Base-by-base conservation (phyloP, 2,329 filamentous ascomycete species). In the Colletotrichum abscissum region DNA sequence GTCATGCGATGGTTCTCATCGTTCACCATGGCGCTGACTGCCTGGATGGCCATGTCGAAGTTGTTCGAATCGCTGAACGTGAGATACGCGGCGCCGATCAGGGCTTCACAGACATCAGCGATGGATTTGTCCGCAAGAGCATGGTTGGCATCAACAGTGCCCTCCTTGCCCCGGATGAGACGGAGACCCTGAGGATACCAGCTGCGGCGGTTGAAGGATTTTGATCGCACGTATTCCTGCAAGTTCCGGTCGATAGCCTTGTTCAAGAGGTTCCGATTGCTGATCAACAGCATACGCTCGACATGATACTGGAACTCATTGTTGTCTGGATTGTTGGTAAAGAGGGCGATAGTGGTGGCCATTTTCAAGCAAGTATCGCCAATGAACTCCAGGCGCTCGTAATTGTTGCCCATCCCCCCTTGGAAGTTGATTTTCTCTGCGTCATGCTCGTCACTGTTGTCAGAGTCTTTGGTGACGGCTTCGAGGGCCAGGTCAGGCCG, bases 291-390 rank as follows among this genome's bases (percentile, higher is more conserved):
- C 96, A 98, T 98, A 19, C 97, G 92, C 77, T 95, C 92, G 8
- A 97, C 94, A 78, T 99, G 97, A 77, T 94, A 97, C 69, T 94
- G 91, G 62, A 92, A 97, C 79, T 99, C 97, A 76, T 95, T 91
- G 74, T 93, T 91, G 60, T 93, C 89, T 0, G 95, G 94, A 24
- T 93, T 91, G 33, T 91, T 88, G 1, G 93, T 92, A 79, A 93
- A 98, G 0, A 97, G 86, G 0, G 95, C 92, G 66, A 99, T 95
- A 0, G 95, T 96, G 0, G 96, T 98, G 12, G 94, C 94, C 92
- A 98, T 96, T 83, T 99, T 99, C 72, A 99, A 87, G 78, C 98
- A 98, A 42, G 93, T 94, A 80, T 99, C 97, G 0, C 97, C 97
- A 2, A 98, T 87, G 73, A 98, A 97, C 78, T 99, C 97, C 0